Evolutionary conservation across 2,329 filamentous ascomycete species (phyloP).

Genomic region (Rasamsonia emersonii): DNA sequence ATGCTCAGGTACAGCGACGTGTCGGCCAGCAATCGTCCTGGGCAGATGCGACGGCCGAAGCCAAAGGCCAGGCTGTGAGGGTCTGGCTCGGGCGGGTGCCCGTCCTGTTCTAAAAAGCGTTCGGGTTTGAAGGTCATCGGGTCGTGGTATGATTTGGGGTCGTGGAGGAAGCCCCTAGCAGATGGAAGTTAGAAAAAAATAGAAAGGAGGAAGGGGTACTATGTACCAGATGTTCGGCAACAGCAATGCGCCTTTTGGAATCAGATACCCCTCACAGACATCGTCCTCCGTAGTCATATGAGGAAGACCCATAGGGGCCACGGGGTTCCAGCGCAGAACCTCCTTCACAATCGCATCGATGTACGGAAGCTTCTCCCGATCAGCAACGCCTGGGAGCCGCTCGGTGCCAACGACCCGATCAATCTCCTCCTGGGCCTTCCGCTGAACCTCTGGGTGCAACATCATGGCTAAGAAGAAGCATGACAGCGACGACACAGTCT

Average conservation of each 20-base stretch:
- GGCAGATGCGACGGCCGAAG: slow-evolving; percentile 36
- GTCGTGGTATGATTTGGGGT: slow-evolving; percentile 27
- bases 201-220: not conserved
- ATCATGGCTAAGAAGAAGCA: slow-evolving; percentile 46
- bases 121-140: slow-evolving; percentile 37
- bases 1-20: slow-evolving; percentile 32
- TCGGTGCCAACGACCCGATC: slow-evolving; percentile 22
- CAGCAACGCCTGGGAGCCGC: slow-evolving; percentile 24
- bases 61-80: slow-evolving; percentile 28
- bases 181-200: not conserved
- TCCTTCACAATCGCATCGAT: slow-evolving; percentile 24
- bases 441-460: slow-evolving; percentile 43
- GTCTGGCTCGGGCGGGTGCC: slow-evolving; percentile 27
- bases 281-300: slow-evolving; percentile 15
- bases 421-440: slow-evolving; percentile 39
- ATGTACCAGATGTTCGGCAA: slow-evolving; percentile 24
- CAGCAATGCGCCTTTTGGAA: slow-evolving; percentile 25
- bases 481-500: slow-evolving; percentile 36
- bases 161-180: slow-evolving; percentile 31
- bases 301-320: slow-evolving; percentile 16
- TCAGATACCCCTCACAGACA: slow-evolving; percentile 13
- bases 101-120: slow-evolving; percentile 27
- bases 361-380: slow-evolving; percentile 24
- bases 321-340: slow-evolving; percentile 19
- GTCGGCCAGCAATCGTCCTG: slow-evolving; percentile 36